Base-by-base conservation (phyloP, 2,329 filamentous ascomycete genomes). In the Cryphonectria parasitica region DNA sequence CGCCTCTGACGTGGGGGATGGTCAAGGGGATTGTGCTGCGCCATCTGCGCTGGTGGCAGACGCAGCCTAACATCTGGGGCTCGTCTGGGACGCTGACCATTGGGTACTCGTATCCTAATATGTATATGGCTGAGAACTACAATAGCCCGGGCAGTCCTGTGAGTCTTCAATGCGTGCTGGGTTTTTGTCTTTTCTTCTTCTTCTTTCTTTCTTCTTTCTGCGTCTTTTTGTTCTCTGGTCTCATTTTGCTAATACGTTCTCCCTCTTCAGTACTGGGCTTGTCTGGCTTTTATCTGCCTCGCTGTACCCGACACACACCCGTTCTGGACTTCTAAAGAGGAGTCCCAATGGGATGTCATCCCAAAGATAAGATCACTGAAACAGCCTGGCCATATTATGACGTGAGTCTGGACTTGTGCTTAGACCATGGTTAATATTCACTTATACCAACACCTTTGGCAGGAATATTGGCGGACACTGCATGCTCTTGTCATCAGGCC, bases 11-110 rank as follows among this genome's bases (percentile, higher is more conserved):
- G 2, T 94, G 92, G 91, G 92, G 92, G 2, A 91, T 92, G 75
- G 90, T 94, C 22, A 94, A 93, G 79, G 92, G 92, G 2, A 86
- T 95, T 19, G 85, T 94, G 54, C 80, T 95, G 69, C 86, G 92
- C 19, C 91, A 95, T 76, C 82, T 95, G 54, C 85, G 92, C 11
- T 95, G 91, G 91, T 95, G 92, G 92, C 90, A 92, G 76, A 90
- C 86, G 0, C 91, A 94, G 75, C 82, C 86, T 36, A 88, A 92
- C 74, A 94, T 94, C 69, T 94, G 93, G 86, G 91, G 90, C 69
- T 82, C 90, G 0, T 90, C 91, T 72, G 92, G 92, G 45, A 94
- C 92, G 65, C 82, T 95, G 71, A 93, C 89, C 2, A 88, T 94
- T 71, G 92, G 92, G 67, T 95, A 93, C 78, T 89, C 89, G 0